Evolutionary conservation across 805 yeast species (phyloP).

Genomic region (Starmera quercuum): DNA sequence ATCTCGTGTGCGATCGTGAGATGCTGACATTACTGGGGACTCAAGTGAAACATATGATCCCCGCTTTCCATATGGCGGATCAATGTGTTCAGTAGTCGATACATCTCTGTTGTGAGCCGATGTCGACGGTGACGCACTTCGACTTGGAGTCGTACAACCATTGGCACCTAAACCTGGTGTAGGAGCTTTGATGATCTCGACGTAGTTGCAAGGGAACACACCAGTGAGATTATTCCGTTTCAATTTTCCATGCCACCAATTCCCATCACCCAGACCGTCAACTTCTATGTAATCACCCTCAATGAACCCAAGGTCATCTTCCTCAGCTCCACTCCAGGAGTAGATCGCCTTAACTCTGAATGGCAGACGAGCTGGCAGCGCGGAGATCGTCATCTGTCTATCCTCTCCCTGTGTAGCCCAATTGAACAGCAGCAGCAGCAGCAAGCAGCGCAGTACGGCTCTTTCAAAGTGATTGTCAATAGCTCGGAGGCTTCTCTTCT

Average conservation of each 20-base stretch:
- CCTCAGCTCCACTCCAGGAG: slow-evolving; percentile 92
- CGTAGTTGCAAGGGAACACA: slow-evolving; percentile 82
- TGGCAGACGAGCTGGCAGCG: slow-evolving; percentile 33
- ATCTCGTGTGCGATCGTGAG: neutral
- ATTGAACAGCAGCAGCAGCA: too few species aligned
- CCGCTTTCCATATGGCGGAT: neutral
- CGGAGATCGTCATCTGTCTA: too few species aligned
- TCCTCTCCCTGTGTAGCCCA: too few species aligned
- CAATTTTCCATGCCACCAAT: slow-evolving; percentile 86
- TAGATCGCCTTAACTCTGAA: slow-evolving; percentile 75
- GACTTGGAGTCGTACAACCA: too few species aligned
- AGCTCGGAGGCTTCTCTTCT: too few species aligned
- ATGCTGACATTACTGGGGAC: neutral
- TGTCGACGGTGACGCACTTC: neutral
- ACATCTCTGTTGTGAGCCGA: neutral
- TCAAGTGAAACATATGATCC: neutral
- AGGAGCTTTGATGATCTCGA: slow-evolving; percentile 43
- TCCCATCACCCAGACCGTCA: slow-evolving; percentile 70
- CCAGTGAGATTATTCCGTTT: slow-evolving; percentile 79
- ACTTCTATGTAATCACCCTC: slow-evolving; percentile 93
- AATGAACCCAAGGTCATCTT: slow-evolving; percentile 83
- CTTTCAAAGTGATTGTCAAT: too few species aligned
- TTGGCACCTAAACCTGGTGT: too few species aligned
- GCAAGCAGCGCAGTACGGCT: too few species aligned
- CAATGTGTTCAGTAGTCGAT: neutral